Conservation (phyloP, 495 filamentous ascomycete species). For the Aspergillus baeticus region DNA sequence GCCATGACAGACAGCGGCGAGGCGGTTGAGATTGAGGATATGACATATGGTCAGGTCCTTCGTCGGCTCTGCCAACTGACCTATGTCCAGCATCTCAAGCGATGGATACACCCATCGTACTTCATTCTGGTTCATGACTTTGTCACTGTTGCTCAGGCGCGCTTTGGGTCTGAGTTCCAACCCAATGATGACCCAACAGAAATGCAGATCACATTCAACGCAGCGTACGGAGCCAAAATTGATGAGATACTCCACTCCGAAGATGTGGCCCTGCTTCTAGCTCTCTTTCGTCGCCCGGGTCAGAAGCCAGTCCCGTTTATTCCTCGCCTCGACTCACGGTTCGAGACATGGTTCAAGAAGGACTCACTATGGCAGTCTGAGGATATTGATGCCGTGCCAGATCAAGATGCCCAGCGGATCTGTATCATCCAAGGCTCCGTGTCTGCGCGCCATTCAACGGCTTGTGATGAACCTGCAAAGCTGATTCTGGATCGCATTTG, state of each 20-base stretch:
- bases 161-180: background rate
- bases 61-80: slow-evolving; percentile 31
- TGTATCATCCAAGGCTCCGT: slow-evolving; percentile 43
- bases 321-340: slow-evolving; percentile 35
- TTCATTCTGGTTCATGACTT: slow-evolving; percentile 15
- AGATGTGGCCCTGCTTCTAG: background rate
- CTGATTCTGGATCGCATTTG: slow-evolving; percentile 27
- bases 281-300: slow-evolving; percentile 7
- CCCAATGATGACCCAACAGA: background rate
- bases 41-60: slow-evolving; percentile 39
- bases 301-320: slow-evolving; percentile 42
- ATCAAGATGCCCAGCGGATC: slow-evolving; percentile 34
- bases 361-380: slow-evolving; percentile 46
- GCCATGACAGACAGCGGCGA: slow-evolving; percentile 22
- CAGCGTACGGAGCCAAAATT: background rate
- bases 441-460: slow-evolving; percentile 30
- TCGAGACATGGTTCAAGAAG: slow-evolving; percentile 46
- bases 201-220: background rate
- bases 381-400: slow-evolving; percentile 38
- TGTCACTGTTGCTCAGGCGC: background rate
- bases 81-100: slow-evolving; percentile 31
- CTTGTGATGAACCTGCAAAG: slow-evolving; percentile 26
- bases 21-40: slow-evolving; percentile 33
- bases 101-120: slow-evolving; percentile 40
- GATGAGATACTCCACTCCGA: background rate